Base-by-base conservation (phyloP, 441 rosid species). In the Eruca vesicaria region DNA sequence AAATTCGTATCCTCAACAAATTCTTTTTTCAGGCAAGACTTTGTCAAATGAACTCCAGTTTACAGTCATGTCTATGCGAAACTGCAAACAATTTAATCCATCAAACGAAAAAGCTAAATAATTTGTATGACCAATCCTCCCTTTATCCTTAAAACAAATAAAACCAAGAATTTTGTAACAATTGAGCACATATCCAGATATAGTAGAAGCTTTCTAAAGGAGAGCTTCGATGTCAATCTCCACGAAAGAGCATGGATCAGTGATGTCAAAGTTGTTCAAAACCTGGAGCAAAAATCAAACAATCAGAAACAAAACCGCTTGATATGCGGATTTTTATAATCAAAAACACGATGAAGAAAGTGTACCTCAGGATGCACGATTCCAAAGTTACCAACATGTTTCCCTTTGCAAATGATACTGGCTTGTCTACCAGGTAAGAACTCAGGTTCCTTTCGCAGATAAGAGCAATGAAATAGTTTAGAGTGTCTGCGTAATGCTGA, bases 341-440 rank as follows among this genome's bases (percentile, higher is more conserved):
- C 28, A 18, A 59, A n/a, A 43, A 43, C 45, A 59, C 43, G 59
- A 43, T 43, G 43, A 14, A 19, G 26, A 35, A 36, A 66, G 41
- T 62, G 56, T 86, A 92, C 99, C 98, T 89, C 82, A 23, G 99
- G 98, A 56, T 94, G 98, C 77, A 96, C 98, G 2, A 94, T 94
- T 63, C 99, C 99, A 63, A 96, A 96, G 67, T 69, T 78, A 38
- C 98, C 96, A 73, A 90, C 80, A 52, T 45, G 84, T 79, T 86
- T 89, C 79, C 98, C 98, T 76, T 84, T 88, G 86, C 73, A 88
- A 74, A 87, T 80, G 82, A 96, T 86, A 74, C 88, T 87, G 15
- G 98, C 97, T 86, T 92, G 99, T 78, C 95, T 88, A 29, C 93
- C 92, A 0, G 87, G 71, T 65, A 96, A 87, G 82, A 89, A 96